Conservation (phyloP, 2,329 filamentous ascomycete species). For the Claviceps pazoutovae region DNA sequence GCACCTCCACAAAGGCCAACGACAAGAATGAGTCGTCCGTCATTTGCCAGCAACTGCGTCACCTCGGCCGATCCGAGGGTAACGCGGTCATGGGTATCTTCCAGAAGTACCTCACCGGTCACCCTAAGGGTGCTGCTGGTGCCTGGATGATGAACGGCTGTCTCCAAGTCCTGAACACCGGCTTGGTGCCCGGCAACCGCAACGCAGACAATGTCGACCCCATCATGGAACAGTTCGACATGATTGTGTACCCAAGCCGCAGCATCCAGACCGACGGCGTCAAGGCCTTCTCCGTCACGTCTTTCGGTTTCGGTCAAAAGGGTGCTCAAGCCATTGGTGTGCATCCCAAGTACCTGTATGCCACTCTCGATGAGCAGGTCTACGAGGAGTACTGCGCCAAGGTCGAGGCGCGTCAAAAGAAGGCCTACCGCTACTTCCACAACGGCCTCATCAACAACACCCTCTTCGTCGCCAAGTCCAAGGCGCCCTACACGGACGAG, state of each 20-base stretch:
- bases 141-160: slow-evolving; percentile 99
- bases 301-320: slow-evolving; percentile 98
- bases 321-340: slow-evolving; percentile 94
- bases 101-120: slow-evolving; percentile 98
- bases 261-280: slow-evolving; percentile 94
- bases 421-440: slow-evolving; percentile 97
- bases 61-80: slow-evolving; percentile 90
- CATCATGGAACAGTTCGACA: slow-evolving; percentile 93
- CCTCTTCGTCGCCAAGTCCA: slow-evolving; percentile 88
- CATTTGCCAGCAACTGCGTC: slow-evolving; percentile 88
- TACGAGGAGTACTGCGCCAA: slow-evolving; percentile 75
- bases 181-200: slow-evolving; percentile 89
- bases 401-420: slow-evolving; percentile 91
- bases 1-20: slow-evolving; percentile 94
- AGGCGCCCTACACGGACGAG: slow-evolving; percentile 78
- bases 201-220: slow-evolving; percentile 97
- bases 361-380: slow-evolving; percentile 75
- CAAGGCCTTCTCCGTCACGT: slow-evolving; percentile 97
- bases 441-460: slow-evolving; percentile 96
- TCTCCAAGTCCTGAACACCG: slow-evolving; percentile 85
- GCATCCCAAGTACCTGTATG: slow-evolving; percentile 90
- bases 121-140: slow-evolving; percentile 97
- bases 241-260: slow-evolving; percentile 92
- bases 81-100: slow-evolving; percentile 94
- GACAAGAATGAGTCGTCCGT: slow-evolving; percentile 99